Conservation (phyloP, 148 eudicot species). For the Salicornia ramosissima region DNA sequence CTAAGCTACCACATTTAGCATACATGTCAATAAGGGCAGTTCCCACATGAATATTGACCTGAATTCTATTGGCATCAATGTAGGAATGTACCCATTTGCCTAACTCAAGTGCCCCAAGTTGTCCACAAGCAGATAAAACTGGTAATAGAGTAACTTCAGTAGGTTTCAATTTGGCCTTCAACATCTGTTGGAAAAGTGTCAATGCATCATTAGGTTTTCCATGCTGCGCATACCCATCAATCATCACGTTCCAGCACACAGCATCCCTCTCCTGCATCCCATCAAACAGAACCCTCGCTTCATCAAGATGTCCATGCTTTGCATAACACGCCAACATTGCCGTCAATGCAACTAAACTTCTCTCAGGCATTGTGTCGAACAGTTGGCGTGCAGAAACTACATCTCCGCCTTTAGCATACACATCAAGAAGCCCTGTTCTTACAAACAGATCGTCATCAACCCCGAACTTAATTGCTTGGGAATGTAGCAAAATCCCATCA, state of each 20-base stretch:
- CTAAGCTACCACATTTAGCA: conserved; percentile 80
- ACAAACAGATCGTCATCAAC: conserved; percentile 54
- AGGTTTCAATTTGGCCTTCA: conserved; percentile 42
- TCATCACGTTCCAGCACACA: conserved; percentile 95
- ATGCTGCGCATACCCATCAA: conserved; percentile 72
- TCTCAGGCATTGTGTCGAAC: conserved; percentile 64
- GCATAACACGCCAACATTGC: conserved; percentile 74
- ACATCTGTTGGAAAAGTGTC: conserved; percentile 56
- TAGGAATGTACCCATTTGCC: conserved; percentile 88
- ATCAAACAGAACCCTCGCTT: conserved; percentile 61
- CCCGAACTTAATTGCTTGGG: conserved; percentile 53
- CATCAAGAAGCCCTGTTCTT: conserved; percentile 56
- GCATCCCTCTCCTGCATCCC: conserved; percentile 64
- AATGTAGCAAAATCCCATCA: conserved; percentile 45
- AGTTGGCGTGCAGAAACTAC: conserved; percentile 46
- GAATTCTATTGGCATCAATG: conserved; percentile 33
- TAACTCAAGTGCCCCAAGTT: conserved; percentile 67
- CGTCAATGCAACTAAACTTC: conserved; percentile 58
- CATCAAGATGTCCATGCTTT: conserved; percentile 54
- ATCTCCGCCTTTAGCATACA: conserved; percentile 61
- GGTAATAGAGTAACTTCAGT: conserved; percentile 56
- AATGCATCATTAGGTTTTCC: conserved; percentile 62
- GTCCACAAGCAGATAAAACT: conserved; percentile 80
- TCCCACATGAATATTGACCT: conserved; percentile 46
- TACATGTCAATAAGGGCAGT: conserved; percentile 89